Conservation (phyloP, 2,329 filamentous ascomycete genomes). For the Aureobasidium sp. region DNA sequence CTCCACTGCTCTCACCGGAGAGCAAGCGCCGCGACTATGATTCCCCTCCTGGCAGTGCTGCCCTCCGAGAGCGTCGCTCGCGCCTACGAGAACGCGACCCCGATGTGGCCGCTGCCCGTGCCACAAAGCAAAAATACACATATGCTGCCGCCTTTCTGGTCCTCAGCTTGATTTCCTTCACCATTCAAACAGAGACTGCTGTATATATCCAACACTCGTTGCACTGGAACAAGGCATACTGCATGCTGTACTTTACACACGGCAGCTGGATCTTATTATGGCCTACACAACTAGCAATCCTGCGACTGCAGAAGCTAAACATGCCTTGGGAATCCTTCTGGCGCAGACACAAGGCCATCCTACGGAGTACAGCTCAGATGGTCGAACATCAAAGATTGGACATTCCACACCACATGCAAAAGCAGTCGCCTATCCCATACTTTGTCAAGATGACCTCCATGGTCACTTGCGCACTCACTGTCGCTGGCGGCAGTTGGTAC, state of each 20-base stretch:
- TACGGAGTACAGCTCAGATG: conserved; percentile 69
- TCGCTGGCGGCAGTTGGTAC: conserved; percentile 93
- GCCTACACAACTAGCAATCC: conserved; percentile 71
- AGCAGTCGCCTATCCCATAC: conserved; percentile 56
- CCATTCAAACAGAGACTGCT: conserved; percentile 89
- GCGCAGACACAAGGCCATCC: conserved; percentile 57
- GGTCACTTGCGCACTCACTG: conserved; percentile 75
- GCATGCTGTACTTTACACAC: conserved; percentile 95
- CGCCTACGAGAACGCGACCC: conserved; percentile 62
- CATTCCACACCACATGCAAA: conserved; percentile 40
- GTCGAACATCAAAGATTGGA: conserved; percentile 70
- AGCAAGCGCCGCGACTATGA: conserved; percentile 31
- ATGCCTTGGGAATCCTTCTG: conserved; percentile 80
- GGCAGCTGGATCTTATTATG: conserved; percentile 87
- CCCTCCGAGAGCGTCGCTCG: conserved; percentile 46
- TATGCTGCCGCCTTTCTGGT: conserved; percentile 78
- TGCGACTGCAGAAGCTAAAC: conserved; percentile 69
- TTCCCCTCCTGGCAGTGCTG: conserved; percentile 27
- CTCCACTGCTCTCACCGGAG: conserved; percentile 43
- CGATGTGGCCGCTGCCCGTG: conserved; percentile 50
- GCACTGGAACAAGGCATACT: conserved; percentile 97
- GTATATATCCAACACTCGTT: conserved; percentile 89
- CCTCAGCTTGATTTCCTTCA: conserved; percentile 78
- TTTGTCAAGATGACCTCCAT: conserved; percentile 70
- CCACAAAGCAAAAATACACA: conserved; percentile 73